Base-by-base conservation (phyloP, 106 monocot genomes). In the Allium sativum region DNA sequence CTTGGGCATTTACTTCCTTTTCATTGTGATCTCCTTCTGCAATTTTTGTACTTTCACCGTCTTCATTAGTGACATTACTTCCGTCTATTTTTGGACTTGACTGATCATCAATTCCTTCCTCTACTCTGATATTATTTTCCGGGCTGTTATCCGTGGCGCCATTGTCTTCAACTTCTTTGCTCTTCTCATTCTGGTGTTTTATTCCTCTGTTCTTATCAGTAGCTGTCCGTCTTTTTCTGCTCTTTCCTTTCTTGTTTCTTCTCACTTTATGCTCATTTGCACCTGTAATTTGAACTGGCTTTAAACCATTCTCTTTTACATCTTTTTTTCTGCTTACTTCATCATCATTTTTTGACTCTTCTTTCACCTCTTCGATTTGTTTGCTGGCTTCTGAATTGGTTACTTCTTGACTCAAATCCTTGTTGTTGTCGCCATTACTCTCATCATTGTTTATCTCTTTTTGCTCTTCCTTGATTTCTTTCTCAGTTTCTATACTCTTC, bases 291-390 rank as follows among this genome's bases (percentile, higher is more conserved):
- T 31, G 2, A 31, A 31, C 31, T 31, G 31, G 31, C 31, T 31
- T 31, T 5, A 31, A 2, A 1, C 31, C 31, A 5, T 31, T 5
- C 0, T 31, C 31, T 31, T 31, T 31, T 31, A 31, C 31, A 31
- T 31, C 31, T 31, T 31, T 31, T 31, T 31, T 31, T 31, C 4
- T 31, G 31, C 31, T 31, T 45, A 14, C 9, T 45, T n/a, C 20
- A 18, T 72, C 56, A 12, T 65, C 64, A 48, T 63, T 22, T 58
- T 55, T 59, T 14, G 52, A 19, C 44, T 22, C 46, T 22, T 47
- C 40, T 10, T 3, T 19, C 55, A 53, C 42, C 18, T 66, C 66
- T 19, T 55, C 18, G 18, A 9, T 55, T 19, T 55, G 9, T 19
- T 9, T 9, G 9, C 6, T 55, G 55, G 10, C 19, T 55, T 17